Percentiles rank a stretch among this genome's conserved stretches.
Evolutionary conservation across 805 yeast species (phyloP).

Genomic region (Ogataea corticis): DNA sequence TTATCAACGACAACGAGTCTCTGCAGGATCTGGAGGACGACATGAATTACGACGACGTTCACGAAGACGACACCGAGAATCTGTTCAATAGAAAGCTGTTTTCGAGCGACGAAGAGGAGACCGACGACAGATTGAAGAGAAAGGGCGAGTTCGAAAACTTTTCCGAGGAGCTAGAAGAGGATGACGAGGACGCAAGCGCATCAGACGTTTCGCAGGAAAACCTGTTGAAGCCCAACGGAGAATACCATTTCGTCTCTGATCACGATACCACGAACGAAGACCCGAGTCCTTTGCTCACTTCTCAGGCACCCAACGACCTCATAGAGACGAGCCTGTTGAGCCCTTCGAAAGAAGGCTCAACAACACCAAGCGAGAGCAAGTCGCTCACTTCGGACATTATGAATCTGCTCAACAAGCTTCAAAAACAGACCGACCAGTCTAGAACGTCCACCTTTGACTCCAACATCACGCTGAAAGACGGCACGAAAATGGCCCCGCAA

Average conservation of each 20-base stretch:
- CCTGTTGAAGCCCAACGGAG: not conserved
- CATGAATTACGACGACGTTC: conserved; percentile 34
- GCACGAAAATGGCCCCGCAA: not conserved
- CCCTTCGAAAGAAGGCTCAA: not conserved
- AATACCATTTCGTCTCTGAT: conserved; percentile 14
- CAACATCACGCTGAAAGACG: conserved; percentile 12
- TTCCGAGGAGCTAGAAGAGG: conserved; percentile 15
- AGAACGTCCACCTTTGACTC: conserved; percentile 20
- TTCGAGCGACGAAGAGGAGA: conserved; percentile 37
- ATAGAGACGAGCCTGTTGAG: not conserved
- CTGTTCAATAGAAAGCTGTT: conserved; percentile 39
- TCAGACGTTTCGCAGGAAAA: too few species aligned
- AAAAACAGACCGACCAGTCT: conserved; percentile 5
- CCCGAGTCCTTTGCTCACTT: conserved; percentile 14
- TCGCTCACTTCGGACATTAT: conserved; percentile 14
- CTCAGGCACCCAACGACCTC: not conserved
- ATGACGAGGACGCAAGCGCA: conserved; percentile 1
- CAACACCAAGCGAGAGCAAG: not conserved
- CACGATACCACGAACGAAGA: conserved; percentile 18
- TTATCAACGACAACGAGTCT: conserved; percentile 30
- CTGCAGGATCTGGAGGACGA: conserved; percentile 33
- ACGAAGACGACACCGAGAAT: conserved; percentile 39
- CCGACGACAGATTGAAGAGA: not conserved
- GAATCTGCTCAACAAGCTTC: conserved; percentile 3
- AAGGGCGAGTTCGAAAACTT: conserved; percentile 14